These are phyloP conservation scores for Mrakia frigida DNA, from an alignment of 768 basidiomycete species.

Conservation along the genomic window DNA sequence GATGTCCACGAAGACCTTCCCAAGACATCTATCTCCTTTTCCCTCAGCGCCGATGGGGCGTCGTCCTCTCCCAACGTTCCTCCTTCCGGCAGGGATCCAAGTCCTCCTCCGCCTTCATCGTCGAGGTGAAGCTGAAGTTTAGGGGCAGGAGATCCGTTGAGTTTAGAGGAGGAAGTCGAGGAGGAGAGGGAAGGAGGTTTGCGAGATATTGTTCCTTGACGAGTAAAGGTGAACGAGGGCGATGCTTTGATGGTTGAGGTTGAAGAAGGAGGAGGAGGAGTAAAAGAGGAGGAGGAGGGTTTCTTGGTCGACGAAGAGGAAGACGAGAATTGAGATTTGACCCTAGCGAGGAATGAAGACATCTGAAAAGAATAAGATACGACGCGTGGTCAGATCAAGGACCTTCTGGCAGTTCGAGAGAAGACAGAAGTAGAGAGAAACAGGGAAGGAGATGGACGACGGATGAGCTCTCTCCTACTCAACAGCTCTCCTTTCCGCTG, in stretches of 20 bases:
- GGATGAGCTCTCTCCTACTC: no score
- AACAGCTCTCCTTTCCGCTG: no score
- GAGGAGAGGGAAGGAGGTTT: background rate
- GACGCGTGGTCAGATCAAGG: no score
- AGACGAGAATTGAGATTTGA: background rate
- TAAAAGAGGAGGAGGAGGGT: no score
- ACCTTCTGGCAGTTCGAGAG: no score
- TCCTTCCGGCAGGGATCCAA: background rate
- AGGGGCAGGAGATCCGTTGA: background rate
- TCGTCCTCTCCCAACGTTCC: background rate
- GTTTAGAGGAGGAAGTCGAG: background rate
- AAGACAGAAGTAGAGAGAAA: no score
- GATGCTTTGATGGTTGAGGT: background rate
- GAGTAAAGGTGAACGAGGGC: background rate
- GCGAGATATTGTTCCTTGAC: background rate
- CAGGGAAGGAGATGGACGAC: no score
- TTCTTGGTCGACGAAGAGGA: background rate
- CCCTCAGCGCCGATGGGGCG: background rate
- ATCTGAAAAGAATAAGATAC: no score
- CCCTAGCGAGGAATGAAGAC: no score
- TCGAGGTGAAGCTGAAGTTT: background rate
- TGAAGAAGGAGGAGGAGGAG: no score
- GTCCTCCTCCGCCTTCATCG: background rate
- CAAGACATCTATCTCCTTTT: background rate
- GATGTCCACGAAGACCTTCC: background rate